These are phyloP conservation scores for Aspergillus wentii DNA, from an alignment of 495 filamentous ascomycete genomes.

Conservation along the genomic window DNA sequence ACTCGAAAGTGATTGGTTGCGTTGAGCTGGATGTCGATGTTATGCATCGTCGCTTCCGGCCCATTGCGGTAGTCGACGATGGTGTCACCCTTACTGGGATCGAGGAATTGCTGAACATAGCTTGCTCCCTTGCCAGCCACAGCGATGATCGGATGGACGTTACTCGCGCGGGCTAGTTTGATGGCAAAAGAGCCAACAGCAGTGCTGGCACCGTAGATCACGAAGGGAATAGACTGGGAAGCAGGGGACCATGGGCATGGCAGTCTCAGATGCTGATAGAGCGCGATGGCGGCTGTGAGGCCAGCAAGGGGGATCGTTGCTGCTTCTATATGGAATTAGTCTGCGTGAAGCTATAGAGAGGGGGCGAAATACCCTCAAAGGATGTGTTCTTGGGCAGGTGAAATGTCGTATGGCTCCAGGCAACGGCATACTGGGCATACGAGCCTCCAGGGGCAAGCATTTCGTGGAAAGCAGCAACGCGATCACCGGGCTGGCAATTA, in stretches of 20 bases:
- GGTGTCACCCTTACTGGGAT: constrained; percentile 58
- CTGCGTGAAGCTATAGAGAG: background rate
- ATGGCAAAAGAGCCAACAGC: constrained; percentile 64
- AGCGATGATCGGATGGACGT: constrained; percentile 65
- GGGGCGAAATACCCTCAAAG: constrained; percentile 50
- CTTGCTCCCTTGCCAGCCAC: constrained; percentile 53
- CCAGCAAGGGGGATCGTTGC: constrained; percentile 66
- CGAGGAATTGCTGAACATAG: constrained; percentile 53
- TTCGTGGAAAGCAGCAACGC: constrained; percentile 69
- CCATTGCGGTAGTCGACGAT: constrained; percentile 62
- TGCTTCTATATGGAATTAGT: constrained; percentile 38
- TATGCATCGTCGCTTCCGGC: constrained; percentile 6
- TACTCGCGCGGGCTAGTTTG: constrained; percentile 58
- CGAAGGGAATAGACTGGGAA: constrained; percentile 39
- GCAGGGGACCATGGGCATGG: constrained; percentile 56
- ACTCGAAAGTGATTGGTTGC: constrained; percentile 13
- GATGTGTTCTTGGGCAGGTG: constrained; percentile 56
- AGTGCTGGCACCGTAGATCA: constrained; percentile 60
- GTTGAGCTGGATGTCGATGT: constrained; percentile 19
- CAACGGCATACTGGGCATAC: constrained; percentile 68
- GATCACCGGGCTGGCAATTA: constrained; percentile 47
- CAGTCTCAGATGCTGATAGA: constrained; percentile 53
- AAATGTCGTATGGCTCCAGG: constrained; percentile 62
- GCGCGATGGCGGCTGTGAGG: constrained; percentile 61
- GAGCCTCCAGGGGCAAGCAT: constrained; percentile 49